These are phyloP conservation scores for Aspergillus oerlinghausenensis DNA, from an alignment of 2,329 filamentous ascomycete genomes.

Conservation along the genomic window DNA sequence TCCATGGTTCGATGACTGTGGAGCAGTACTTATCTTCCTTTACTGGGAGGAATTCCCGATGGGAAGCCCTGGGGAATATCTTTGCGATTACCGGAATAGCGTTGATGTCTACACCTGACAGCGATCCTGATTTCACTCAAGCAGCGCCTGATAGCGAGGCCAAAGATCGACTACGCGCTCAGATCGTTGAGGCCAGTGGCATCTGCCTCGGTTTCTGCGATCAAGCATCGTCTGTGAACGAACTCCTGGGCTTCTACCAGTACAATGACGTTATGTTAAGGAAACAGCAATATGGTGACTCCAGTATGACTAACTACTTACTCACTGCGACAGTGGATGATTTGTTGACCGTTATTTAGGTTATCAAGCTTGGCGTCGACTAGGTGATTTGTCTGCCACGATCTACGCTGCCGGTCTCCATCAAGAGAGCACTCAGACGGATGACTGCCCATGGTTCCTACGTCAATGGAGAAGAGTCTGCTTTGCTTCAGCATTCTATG, in stretches of 20 bases:
- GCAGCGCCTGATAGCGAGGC: slow-evolving; percentile 15
- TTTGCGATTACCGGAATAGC: slow-evolving; percentile 37
- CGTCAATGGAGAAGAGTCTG: slow-evolving; percentile 37
- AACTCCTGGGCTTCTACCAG: slow-evolving; percentile 33
- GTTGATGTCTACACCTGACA: slow-evolving; percentile 25
- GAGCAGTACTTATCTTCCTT: slow-evolving; percentile 29
- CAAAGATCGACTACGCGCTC: slow-evolving; percentile 27
- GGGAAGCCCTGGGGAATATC: slow-evolving; percentile 40
- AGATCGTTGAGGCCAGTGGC: slow-evolving; percentile 31
- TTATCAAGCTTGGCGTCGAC: slow-evolving; percentile 45
- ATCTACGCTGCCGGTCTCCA: slow-evolving; percentile 48
- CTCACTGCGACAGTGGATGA: slow-evolving; percentile 3
- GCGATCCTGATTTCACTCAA: slow-evolving; percentile 26
- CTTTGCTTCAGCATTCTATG: slow-evolving; percentile 43
- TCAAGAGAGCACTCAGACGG: slow-evolving; percentile 31
- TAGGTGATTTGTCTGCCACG: slow-evolving; percentile 45
- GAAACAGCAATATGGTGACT: slow-evolving; percentile 33
- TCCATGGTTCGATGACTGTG: slow-evolving; percentile 24
- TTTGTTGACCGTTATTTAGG: slow-evolving; percentile 24
- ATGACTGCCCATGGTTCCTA: slow-evolving; percentile 36
- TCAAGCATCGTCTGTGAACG: slow-evolving; percentile 29
- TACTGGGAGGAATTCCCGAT: slow-evolving; percentile 31
- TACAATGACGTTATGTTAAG: slow-evolving; percentile 28
- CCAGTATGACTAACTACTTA: slow-evolving; percentile 30
- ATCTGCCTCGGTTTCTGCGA: slow-evolving; percentile 30